Base-by-base conservation (phyloP, 352 stramenopile genomes). In the Phytophthora hybrid region DNA sequence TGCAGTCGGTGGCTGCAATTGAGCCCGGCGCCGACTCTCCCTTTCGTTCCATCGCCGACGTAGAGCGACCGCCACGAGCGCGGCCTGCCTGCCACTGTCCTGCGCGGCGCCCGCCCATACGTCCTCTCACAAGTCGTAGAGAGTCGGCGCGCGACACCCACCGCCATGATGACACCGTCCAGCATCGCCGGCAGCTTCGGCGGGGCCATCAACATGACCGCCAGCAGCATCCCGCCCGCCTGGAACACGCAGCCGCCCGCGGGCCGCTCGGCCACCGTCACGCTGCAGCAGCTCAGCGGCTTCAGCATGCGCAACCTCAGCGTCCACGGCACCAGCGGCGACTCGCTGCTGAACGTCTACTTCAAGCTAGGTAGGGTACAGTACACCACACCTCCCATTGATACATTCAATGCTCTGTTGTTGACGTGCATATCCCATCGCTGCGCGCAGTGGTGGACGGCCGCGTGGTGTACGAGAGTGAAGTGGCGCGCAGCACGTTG, bases 281-380 rank as follows among this genome's bases (percentile, higher is more conserved):
- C 88, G 32, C 73, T 95, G 18, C 83, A 92, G 81, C 88, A 95
- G 71, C 83, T 95, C 60, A 88, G 75, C 21, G 80, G 82, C 60
- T 92, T 95, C 63, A 83, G 84, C 63, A 90, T 95, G 88, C 88
- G 88, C 68, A 95, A 93, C 70, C 57, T 95, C 31, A 81, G 86
- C n/a, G 70, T 90, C 19, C 64, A 80, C 16, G 84, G 85, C 59
- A 81, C 77, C 3, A 62, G 58, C 64, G 71, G 68, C 37, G 83
- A 84, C 61, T 61, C 52, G 29, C 77, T 94, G 56, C 78, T 94
- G 62, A 84, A 88, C 64, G 82, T 94, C 16, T 94, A 91, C 74
- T 94, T 93, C 63, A 91, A 89, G 69, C 72, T 93, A 59, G 87
- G 86, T 93, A 69, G 47, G 47, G n/a, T 16, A 19, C 47, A 75